Percentiles rank a stretch among this genome's conserved stretches.
Conservation (phyloP, 768 basidiomycete species). For the Mycena epipterygia region DNA sequence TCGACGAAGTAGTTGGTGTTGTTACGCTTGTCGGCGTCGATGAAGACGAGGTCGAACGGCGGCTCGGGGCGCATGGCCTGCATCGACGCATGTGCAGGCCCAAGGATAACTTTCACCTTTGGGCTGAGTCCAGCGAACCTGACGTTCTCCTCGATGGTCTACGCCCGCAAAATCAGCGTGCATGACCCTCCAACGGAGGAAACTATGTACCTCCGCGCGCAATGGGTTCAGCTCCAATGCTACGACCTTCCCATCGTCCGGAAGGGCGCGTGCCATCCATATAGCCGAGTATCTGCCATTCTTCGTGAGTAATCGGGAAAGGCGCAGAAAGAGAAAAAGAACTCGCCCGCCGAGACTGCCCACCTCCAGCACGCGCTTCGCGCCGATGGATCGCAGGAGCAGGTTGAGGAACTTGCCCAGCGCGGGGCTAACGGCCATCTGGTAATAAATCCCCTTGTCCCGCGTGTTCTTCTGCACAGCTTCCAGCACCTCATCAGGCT, state of each 20-base stretch:
- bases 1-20: slow-evolving; percentile 58
- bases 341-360: slow-evolving; percentile 67
- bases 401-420: slow-evolving; percentile 63
- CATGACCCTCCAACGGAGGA: too few species aligned
- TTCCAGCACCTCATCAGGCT: slow-evolving; percentile 22
- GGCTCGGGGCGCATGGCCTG: slow-evolving; percentile 57
- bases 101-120: slow-evolving; percentile 65
- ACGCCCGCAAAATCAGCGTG: too few species aligned
- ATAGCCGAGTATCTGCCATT: slow-evolving; percentile 57
- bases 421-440: slow-evolving; percentile 53
- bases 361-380: slow-evolving; percentile 64
- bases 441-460: slow-evolving; percentile 48
- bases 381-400: slow-evolving; percentile 56
- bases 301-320: slow-evolving; percentile 16
- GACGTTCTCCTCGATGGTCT: slow-evolving; percentile 75
- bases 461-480: slow-evolving; percentile 40
- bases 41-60: slow-evolving; percentile 74
- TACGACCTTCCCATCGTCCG: slow-evolving; percentile 61
- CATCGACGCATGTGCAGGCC: slow-evolving; percentile 65
- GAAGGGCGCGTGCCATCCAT: slow-evolving; percentile 60
- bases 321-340: neutral
- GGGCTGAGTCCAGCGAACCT: slow-evolving; percentile 62
- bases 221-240: slow-evolving; percentile 62
- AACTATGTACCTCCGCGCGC: slow-evolving; percentile 56
- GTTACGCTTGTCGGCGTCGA: slow-evolving; percentile 64